A percentile compares a stretch with the other conserved stretches of the same genome.
phyloP scores from a whole-genome alignment of 768 basidiomycete species.

The Porpolomopsis calyptriformis region DNA sequence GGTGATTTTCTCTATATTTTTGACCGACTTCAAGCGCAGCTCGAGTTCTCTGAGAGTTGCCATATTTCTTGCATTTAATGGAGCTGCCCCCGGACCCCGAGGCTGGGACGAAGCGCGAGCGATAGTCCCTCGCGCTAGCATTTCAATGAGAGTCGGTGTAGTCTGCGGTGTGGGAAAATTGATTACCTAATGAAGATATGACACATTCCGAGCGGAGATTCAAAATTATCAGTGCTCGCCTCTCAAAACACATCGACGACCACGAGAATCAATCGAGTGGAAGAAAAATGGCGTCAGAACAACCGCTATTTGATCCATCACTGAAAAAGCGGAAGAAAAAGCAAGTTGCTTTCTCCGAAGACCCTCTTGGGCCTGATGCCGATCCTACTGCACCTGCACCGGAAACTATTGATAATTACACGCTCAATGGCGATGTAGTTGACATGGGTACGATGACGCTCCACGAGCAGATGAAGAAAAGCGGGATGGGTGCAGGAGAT shows the following conservation, averaged over 20 bases:
- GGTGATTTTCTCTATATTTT: constrained; percentile 99
- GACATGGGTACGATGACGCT: constrained; percentile 69
- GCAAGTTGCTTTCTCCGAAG: constrained; percentile 74
- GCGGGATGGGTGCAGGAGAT: constrained; percentile 24
- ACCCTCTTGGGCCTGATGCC: constrained; percentile 70
- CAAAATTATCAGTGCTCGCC: constrained; percentile 5
- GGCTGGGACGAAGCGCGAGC: constrained; percentile 29
- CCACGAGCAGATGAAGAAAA: constrained; percentile 64
- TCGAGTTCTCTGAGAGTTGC: constrained; percentile 98
- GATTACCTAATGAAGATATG: constrained; percentile 24
- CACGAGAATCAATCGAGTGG: too few relatives aligned
- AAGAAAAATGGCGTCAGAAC: constrained; percentile 54
- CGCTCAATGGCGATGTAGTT: constrained; percentile 59
- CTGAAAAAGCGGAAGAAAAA: constrained; percentile 86
- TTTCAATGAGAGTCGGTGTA: constrained; percentile 15
- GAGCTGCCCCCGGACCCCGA: constrained; percentile 30
- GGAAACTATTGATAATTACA: constrained; percentile 57
- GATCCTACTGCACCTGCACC: constrained; percentile 77
- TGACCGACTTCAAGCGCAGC: constrained; percentile 88
- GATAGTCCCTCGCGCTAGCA: constrained; percentile 40
- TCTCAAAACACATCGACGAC: not conserved
- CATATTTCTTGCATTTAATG: constrained; percentile 68
- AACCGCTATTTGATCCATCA: constrained; percentile 75
- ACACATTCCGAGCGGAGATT: constrained; percentile 21
- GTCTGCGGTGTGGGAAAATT: constrained; percentile 23